Conservation (phyloP, 768 basidiomycete genomes). For the Collybiopsis luxurians region DNA sequence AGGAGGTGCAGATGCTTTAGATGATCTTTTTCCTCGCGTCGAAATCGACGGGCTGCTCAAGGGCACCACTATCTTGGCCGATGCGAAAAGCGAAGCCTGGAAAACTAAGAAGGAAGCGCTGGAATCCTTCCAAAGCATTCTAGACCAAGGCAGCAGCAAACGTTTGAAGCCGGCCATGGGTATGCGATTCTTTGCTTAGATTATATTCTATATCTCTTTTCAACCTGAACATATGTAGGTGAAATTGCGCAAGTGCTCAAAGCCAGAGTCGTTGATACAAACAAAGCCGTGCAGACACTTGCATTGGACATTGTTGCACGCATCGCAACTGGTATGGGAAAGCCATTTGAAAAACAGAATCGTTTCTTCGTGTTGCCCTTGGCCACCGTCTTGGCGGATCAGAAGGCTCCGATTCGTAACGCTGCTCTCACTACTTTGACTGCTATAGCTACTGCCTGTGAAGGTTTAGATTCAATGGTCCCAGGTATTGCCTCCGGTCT, state of each 20-base stretch:
- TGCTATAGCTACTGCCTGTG: conserved; percentile 81
- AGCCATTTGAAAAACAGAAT: conserved; percentile 88
- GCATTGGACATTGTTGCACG: conserved; percentile 89
- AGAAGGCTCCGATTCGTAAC: conserved; percentile 82
- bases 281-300: conserved; percentile 89
- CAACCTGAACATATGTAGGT: conserved; percentile 41
- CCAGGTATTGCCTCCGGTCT: conserved; percentile 74
- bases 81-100: conserved; percentile 93
- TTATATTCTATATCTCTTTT: not conserved
- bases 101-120: conserved; percentile 95
- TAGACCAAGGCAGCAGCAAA: conserved; percentile 92
- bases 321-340: conserved; percentile 93
- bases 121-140: conserved; percentile 74
- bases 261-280: conserved; percentile 84
- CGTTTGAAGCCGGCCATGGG: conserved; percentile 90
- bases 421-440: conserved; percentile 77
- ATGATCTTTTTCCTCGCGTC: conserved; percentile 93
- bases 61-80: conserved; percentile 77
- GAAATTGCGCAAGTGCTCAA: conserved; percentile 91
- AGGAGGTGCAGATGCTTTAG: conserved; percentile 67
- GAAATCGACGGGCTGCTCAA: conserved; percentile 87
- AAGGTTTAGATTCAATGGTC: conserved; percentile 81
- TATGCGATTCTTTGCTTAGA: conserved; percentile 32
- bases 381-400: conserved; percentile 85
- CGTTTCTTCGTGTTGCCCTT: conserved; percentile 76